Base-by-base conservation (phyloP, 2,329 filamentous ascomycete species). In the Colletotrichum nymphaeae region DNA sequence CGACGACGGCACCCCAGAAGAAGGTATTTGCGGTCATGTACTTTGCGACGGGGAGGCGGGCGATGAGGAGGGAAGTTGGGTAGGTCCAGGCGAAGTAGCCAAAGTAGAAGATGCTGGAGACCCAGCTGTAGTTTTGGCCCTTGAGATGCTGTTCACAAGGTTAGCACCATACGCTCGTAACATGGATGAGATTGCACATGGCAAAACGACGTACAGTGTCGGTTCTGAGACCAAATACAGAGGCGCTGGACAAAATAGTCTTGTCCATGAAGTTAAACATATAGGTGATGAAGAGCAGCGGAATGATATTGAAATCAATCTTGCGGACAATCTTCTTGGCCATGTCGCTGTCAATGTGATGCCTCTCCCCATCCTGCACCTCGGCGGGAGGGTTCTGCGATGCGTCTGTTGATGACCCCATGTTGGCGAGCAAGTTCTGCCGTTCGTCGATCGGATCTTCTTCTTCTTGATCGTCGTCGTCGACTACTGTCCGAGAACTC, bases 221-320 rank as follows among this genome's bases (percentile, higher is more conserved):
- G 1, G 88, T 80, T 6, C 81, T 81, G n/a, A 90, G 77, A 0
- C 88, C 89, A 75, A 91, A 91, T 0, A 91, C 88, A 4, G 88
- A 83, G 0, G 89, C 89, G 72, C 85, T 89, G 0, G 87, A 88
- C 1, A 90, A 78, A 69, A 89, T 89, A 0, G 86, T 86, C 77
- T 92, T 92, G 79, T 92, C 90, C 84, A 91, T 89, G 70, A 91
- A 91, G 76, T 90, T 89, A 74, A 91, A 78, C 81, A 87, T 87
- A 76, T 91, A 91, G 0, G 87, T 90, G 55, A 87, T 75, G 73
- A 91, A 90, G 11, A 91, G 79, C 12, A 91, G 80, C 0, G 90
- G 88, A 5, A 92, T 86, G 11, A 92, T 80, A 14, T 82, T 81
- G 75, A 80, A 81, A 77, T 92, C 90, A 72, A 92, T 90, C 78